Percentiles rank a stretch among this genome's conserved stretches.
These are phyloP conservation scores for Sporisorium exsertum DNA, from an alignment of 1,284 basidiomycete genomes.

Conservation along the genomic window DNA sequence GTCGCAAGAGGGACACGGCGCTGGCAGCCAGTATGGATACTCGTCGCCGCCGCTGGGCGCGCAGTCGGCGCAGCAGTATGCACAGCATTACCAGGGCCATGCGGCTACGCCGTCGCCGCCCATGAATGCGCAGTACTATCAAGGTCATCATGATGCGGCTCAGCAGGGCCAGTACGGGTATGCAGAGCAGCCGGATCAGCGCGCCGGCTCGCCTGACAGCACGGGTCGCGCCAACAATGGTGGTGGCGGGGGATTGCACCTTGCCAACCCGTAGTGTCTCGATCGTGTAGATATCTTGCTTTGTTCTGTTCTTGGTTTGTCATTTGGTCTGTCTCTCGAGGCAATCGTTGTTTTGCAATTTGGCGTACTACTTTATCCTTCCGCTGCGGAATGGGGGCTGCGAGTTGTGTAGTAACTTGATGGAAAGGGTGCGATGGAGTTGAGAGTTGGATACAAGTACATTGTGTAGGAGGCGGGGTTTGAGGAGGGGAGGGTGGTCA, in stretches of 20 bases:
- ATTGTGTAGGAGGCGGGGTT: not conserved
- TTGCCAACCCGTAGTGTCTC: slow-evolving; percentile 38
- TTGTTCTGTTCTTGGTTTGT: not conserved
- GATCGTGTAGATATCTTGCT: not conserved
- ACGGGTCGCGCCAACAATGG: slow-evolving; percentile 1
- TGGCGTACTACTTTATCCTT: not conserved
- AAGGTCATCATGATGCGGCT: slow-evolving; percentile 20
- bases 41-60: slow-evolving; percentile 25
- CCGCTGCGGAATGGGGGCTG: not conserved
- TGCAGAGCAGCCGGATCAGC: slow-evolving; percentile 17
- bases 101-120: slow-evolving; percentile 16
- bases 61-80: slow-evolving; percentile 28
- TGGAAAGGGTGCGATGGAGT: not conserved
- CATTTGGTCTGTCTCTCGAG: not conserved
- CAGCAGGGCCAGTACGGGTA: slow-evolving; percentile 14
- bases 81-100: slow-evolving; percentile 42
- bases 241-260: slow-evolving; percentile 29
- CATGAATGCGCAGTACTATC: slow-evolving; percentile 28
- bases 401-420: not conserved
- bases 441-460: slow-evolving; percentile 20
- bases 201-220: slow-evolving; percentile 34
- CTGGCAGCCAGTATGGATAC: slow-evolving; percentile 37
- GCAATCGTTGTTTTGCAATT: not conserved
- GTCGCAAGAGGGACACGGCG: slow-evolving; percentile 42
- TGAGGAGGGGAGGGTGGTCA: slow-evolving; percentile 1